Evolutionary conservation across 352 stramenopile genomes (phyloP), one percentile per base, ranked within the genome.

Genomic region (Globisporangium cylindrosporum): DNA sequence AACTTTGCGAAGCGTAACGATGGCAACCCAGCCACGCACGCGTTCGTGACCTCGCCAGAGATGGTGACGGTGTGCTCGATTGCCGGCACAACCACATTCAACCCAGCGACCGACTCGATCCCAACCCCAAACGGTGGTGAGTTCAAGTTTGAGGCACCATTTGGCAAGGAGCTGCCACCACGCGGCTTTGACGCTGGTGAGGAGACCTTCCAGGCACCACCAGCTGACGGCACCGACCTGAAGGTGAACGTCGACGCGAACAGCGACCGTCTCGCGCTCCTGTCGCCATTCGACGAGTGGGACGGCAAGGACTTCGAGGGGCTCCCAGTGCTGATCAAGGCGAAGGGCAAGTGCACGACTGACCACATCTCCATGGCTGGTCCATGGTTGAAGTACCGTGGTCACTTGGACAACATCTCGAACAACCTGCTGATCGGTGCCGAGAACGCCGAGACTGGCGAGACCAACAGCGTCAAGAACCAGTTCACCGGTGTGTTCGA

Each of bases 1-100:
- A 98, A 98, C 86, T 98, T 98, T 57, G 91, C 91, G 67, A 97
- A 97, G 89, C 90, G 93, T 80, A 95, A 96, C 81, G 93, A 98
- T 69, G 93, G 92, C 53, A 98, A 98, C 86, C 91, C 91, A 53
- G 84, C 86, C 73, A 98, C 93, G 34, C 92, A 98, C 78, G 91
- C 90, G 29, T 98, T 98, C 76, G 92, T 98, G 71, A 95, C 92
- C 51, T 98, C 92, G 55, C 92, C 93, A 4, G 93, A 98, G 69
- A 70, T 98, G 57, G 92, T 97, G 67, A 97, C 93, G 12, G 92
- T 95, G 57, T 94, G 87, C 73, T 70, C 93, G 61, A 91, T 98
- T 73, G 91, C 93, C 18, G 91, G 92, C 27, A 84, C 73, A 46
- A 96, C 93, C 59, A 96, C 88, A 56, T 98, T 98, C 75, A 87